Base-by-base conservation (phyloP, 768 basidiomycete species). In the Suillus alpinus region DNA sequence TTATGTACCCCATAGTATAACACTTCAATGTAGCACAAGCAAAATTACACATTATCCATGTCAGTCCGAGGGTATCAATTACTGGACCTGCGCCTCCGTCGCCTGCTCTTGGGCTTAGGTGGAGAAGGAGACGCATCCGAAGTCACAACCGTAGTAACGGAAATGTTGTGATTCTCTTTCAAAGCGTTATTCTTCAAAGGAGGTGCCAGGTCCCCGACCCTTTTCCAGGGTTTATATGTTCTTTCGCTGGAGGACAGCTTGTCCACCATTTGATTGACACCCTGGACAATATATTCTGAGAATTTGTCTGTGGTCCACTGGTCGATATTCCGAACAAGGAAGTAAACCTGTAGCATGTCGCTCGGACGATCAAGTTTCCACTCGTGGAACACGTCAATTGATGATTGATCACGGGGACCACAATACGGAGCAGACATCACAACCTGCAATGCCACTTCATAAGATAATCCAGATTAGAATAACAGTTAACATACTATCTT, bases 311-410 rank as follows among this genome's bases (percentile, higher is more conserved):
- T 72, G 1, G 83, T 85, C 83, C 81, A 86, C 57, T 68, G 63
- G 59, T 86, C 84, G 53, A 85, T 79, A 59, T 85, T 83, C 56
- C 77, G 76, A 53, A 84, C 74, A 16, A 85, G 69, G 58, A 84
- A 76, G 71, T 79, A 83, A 10, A 85, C 76, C 62, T 79, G 65
- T 1, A 82, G 69, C 50, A 83, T 83, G 59, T 83, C 78, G 37
- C 69, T 68, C 0, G 82, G 78, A 7, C 67, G 65, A 31, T 78
- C 74, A 47, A 86, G 65, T 29, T 78, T 68, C 84, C 85, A 84
- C 64, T 83, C 79, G 58, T 81, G 76, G 66, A 81, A 83, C 9
- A 71, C 58, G 61, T 63, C 64, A 55, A 57, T 66, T 59, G 47
- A 37, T 40, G 66, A 65, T 26, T 67, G 65, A 41, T 60, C 58